Base-by-base conservation (phyloP, 2,329 filamentous ascomycete species). In the Pseudogymnoascus sp. region DNA sequence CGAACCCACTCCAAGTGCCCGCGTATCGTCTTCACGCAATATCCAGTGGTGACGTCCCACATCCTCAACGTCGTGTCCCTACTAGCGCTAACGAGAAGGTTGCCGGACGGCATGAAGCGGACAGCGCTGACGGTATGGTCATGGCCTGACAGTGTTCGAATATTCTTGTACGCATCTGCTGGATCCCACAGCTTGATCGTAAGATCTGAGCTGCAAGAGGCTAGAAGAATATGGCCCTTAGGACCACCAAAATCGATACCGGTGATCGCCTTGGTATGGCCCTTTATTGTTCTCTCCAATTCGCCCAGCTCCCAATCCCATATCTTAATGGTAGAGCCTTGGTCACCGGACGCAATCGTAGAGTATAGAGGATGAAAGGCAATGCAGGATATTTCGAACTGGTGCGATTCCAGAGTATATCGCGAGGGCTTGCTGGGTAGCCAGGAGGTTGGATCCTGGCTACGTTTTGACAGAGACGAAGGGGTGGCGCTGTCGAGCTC, bases 291-390 rank as follows among this genome's bases (percentile, higher is more conserved):
- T 66, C 88, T 81, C 74, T 97, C 93, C 3, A 96, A 81, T 75
- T 97, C 93, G 61, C 93, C 93, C 23, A 96, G 78, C 72, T 97
- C 93, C 89, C 92, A 97, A 72, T 97, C 93, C 93, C 93, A 97
- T 64, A 97, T 93, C 73, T 97, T 97, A 75, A 97, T 96, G 6
- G 90, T 96, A 62, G 86, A 90, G 75, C 97, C 93, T 74, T 96
- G 93, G 7, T 92, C 96, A 14, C 90, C 93, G 0, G 91, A 95
- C 11, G 93, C 93, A 21, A 97, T 80, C 4, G 90, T 93, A 7
- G 91, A 93, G 76, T 96, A 97, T 34, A 95, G 82, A 0, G 93
- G 93, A 74, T 97, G 93, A 73, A 97, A 97, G 12, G 93, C 93
- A 64, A 97, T 86, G 71, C 90, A 93, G 63, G 88, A 96, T 64